phyloP scores from a whole-genome alignment of 495 filamentous ascomycete species.

The Neurospora sp. region DNA sequence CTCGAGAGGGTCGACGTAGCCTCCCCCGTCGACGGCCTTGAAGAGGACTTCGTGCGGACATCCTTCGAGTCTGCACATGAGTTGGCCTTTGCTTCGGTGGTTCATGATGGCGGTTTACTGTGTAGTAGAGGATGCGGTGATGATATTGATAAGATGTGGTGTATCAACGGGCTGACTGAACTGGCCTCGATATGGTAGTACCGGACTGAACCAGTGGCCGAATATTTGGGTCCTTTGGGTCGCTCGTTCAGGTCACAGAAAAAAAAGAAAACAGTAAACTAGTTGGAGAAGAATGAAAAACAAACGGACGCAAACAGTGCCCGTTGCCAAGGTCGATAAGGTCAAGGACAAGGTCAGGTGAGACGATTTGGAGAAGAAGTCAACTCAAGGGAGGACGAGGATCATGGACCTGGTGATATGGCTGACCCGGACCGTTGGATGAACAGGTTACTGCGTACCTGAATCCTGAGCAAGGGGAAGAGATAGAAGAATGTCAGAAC shows the following conservation, averaged over 20 bases:
- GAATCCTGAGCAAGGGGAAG: neutral
- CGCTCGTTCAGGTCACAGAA: neutral
- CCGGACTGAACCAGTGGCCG: neutral
- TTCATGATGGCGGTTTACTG: neutral
- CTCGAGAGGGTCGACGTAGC: constrained; percentile 8
- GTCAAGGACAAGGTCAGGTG: neutral
- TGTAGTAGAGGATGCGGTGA: neutral
- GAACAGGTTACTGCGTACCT: neutral
- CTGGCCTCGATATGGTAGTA: neutral
- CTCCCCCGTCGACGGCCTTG: constrained; percentile 9
- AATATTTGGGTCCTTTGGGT: neutral
- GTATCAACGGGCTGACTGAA: too few species aligned
- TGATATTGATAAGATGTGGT: neutral
- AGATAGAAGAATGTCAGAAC: neutral
- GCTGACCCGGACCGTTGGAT: neutral
- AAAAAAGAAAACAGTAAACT: neutral
- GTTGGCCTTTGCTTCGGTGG: neutral
- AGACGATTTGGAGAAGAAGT: neutral
- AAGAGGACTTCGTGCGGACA: constrained; percentile 14
- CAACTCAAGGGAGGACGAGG: neutral
- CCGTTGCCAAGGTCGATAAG: neutral
- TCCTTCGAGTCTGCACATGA: constrained; percentile 13
- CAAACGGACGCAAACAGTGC: neutral
- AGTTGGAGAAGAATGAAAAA: neutral
- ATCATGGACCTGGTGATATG: neutral